These are phyloP conservation scores for Claviceps lovelessii DNA, from an alignment of 2,329 filamentous ascomycete species.

Conservation along the genomic window DNA sequence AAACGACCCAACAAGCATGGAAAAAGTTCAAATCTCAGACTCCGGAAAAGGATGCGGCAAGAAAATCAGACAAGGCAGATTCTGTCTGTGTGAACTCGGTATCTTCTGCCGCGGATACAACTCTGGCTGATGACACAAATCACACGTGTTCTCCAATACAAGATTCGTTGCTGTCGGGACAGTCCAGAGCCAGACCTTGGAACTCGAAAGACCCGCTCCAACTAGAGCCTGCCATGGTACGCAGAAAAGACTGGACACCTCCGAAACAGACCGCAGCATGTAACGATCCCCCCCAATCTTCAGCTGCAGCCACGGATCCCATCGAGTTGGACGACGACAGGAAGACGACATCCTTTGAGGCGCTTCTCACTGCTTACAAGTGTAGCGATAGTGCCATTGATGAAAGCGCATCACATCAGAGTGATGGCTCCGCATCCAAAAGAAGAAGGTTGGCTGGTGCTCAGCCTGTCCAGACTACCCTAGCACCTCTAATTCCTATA, in stretches of 20 bases:
- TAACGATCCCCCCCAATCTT: conserved; percentile 19
- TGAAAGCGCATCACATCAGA: neutral
- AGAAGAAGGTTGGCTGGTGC: neutral
- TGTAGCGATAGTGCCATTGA: conserved; percentile 14
- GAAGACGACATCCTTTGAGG: conserved; percentile 25
- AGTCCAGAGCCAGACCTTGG: neutral
- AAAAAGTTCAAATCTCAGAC: conserved; percentile 21
- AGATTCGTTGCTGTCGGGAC: neutral
- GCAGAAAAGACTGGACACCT: conserved; percentile 56
- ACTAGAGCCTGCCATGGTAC: conserved; percentile 35
- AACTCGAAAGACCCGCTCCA: conserved; percentile 18
- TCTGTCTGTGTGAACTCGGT: neutral
- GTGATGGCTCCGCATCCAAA: neutral
- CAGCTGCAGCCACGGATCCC: conserved; percentile 3
- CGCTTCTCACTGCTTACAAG: conserved; percentile 29
- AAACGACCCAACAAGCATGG: conserved; percentile 18
- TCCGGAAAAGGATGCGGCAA: neutral
- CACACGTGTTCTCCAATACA: neutral
- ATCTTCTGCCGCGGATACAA: neutral
- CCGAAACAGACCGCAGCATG: conserved; percentile 22
- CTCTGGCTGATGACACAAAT: neutral
- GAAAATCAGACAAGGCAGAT: neutral
- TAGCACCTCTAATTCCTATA: neutral
- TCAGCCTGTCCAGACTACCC: conserved; percentile 3
- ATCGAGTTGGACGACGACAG: conserved; percentile 4